phyloP scores from a whole-genome alignment of 176 grass and related monocot genomes.

The Bromus sterilis region DNA sequence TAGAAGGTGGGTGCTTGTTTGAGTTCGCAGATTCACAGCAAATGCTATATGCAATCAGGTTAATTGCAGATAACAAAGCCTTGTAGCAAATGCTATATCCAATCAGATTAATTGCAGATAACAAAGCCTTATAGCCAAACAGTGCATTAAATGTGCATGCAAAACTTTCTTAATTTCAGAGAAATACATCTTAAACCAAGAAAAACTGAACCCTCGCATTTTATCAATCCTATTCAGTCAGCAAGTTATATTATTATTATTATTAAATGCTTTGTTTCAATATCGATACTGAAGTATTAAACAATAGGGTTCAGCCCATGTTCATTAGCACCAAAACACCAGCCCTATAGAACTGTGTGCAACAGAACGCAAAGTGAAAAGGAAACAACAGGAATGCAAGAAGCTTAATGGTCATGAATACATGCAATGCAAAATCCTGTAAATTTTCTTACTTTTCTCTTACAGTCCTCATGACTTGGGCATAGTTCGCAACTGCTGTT shows the following conservation, averaged over 20 bases:
- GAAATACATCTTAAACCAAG: background rate
- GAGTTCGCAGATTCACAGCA: background rate
- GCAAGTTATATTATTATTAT: background rate
- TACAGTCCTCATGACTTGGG: constrained; percentile 73
- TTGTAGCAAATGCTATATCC: background rate
- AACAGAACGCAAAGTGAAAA: background rate
- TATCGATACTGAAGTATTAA: background rate
- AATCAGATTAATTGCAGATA: background rate
- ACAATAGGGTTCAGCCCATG: background rate
- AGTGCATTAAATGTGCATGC: background rate
- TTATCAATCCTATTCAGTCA: background rate
- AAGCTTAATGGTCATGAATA: background rate
- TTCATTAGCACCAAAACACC: background rate
- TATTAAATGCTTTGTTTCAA: background rate
- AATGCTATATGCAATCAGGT: background rate
- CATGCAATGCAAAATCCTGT: background rate
- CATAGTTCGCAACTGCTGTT: constrained; percentile 60
- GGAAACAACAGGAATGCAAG: background rate
- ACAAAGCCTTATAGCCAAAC: background rate
- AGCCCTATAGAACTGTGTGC: background rate
- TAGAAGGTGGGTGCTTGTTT: background rate
- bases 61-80: background rate
- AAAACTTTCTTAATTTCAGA: background rate
- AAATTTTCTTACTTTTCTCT: constrained; percentile 71
- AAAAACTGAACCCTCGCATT: background rate